Evolutionary conservation across 2,329 filamentous ascomycete species (phyloP).

Genomic region (Ophiostoma angusticollis): DNA sequence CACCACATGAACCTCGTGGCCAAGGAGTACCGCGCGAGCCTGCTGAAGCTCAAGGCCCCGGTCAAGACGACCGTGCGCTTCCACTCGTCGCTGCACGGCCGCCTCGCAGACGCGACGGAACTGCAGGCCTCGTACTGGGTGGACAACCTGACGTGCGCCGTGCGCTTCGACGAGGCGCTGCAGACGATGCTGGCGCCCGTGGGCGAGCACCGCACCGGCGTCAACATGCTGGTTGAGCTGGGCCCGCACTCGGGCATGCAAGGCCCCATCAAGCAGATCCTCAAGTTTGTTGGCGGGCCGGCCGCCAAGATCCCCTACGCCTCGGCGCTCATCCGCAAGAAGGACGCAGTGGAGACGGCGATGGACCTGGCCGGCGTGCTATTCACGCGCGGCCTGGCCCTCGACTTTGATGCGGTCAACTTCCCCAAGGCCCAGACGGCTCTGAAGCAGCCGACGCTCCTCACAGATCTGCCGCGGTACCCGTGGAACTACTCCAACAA

Average conservation of each 20-base stretch:
- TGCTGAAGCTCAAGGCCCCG: constrained; percentile 20
- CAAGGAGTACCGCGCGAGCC: constrained; percentile 30
- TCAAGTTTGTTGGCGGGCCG: constrained; percentile 27
- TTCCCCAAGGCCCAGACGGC: constrained; percentile 25
- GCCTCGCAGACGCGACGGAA: constrained; percentile 23
- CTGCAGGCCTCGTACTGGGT: constrained; percentile 24
- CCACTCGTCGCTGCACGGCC: constrained; percentile 33
- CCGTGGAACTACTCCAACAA: constrained; percentile 33
- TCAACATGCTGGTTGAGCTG: constrained; percentile 34
- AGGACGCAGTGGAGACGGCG: constrained; percentile 30
- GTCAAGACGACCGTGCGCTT: constrained; percentile 25
- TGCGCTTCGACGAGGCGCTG: constrained; percentile 27
- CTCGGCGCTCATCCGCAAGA: constrained; percentile 37
- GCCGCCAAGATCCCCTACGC: constrained; percentile 31
- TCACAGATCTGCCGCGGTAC: constrained; percentile 34
- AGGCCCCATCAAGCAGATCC: constrained; percentile 37
- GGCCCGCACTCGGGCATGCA: constrained; percentile 37
- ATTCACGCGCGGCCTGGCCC: constrained; percentile 28
- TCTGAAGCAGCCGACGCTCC: constrained; percentile 20
- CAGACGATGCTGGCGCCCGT: constrained; percentile 22
- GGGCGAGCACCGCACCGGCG: constrained; percentile 23
- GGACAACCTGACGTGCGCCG: constrained; percentile 26
- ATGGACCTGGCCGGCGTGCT: constrained; percentile 23
- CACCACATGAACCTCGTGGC: constrained; percentile 39
- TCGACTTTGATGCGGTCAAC: constrained; percentile 35